Conservation (phyloP, 176 grass and related monocot species). For the Avena sativa region DNA sequence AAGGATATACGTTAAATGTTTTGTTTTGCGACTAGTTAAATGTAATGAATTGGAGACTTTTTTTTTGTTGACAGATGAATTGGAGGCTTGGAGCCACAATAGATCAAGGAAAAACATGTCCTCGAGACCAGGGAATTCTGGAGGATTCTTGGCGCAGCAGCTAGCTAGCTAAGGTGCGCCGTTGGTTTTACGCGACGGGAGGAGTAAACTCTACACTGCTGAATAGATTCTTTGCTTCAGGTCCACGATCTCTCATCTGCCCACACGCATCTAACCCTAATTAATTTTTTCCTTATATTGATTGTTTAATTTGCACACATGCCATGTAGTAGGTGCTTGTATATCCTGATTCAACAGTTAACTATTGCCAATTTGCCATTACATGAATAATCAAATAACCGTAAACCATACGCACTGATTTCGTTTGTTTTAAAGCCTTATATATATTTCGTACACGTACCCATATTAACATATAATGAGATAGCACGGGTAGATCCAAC, state of each 20-base stretch:
- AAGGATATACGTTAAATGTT: too few species aligned
- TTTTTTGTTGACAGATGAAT: too few species aligned
- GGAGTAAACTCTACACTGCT: constrained; percentile 55
- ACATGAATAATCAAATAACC: background rate
- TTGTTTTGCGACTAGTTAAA: too few species aligned
- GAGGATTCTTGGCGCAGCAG: constrained; percentile 51
- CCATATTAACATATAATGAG: background rate
- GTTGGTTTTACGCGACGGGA: constrained; percentile 37
- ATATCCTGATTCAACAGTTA: background rate
- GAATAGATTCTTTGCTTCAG: constrained; percentile 56
- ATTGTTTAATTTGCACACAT: background rate
- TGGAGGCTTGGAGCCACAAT: background rate
- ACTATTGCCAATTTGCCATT: background rate
- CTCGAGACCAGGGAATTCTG: constrained; percentile 36
- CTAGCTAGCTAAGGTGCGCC: constrained; percentile 5
- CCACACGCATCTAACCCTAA: background rate
- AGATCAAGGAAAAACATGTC: constrained; percentile 35
- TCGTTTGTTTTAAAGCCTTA: background rate
- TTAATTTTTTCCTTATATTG: background rate
- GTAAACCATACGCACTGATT: background rate
- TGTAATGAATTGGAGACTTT: too few species aligned
- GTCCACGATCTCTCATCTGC: constrained; percentile 47
- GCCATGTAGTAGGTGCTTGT: background rate
- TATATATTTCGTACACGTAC: constrained; percentile 31
- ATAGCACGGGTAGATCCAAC: constrained; percentile 39